phyloP scores from a whole-genome alignment of 768 basidiomycete genomes.

The Naganishia kalamii region DNA sequence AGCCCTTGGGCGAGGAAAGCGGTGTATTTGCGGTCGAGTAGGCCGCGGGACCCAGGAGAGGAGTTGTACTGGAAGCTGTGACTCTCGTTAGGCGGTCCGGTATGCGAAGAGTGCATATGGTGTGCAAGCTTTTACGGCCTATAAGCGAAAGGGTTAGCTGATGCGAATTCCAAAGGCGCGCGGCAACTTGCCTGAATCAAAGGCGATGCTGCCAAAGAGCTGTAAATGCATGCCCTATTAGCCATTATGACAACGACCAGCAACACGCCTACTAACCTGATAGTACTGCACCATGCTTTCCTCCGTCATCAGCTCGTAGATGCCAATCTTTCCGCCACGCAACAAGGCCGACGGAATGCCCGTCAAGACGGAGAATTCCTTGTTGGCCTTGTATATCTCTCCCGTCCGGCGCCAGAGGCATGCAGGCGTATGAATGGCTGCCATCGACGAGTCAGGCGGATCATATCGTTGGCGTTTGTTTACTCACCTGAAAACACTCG shows the following conservation, averaged over 20 bases:
- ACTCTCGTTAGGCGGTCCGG: constrained; percentile 33
- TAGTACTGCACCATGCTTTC: constrained; percentile 94
- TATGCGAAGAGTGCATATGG: constrained; percentile 39
- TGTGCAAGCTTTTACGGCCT: constrained; percentile 41
- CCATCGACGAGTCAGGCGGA: too few species aligned
- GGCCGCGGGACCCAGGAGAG: constrained; percentile 17
- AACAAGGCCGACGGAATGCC: constrained; percentile 58
- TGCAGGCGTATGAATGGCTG: constrained; percentile 93
- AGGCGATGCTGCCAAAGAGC: constrained; percentile 41
- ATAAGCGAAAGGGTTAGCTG: background rate
- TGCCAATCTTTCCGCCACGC: constrained; percentile 74
- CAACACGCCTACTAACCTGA: constrained; percentile 58
- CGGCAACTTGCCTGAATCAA: constrained; percentile 38
- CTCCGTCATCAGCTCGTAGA: constrained; percentile 98
- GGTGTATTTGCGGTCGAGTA: background rate
- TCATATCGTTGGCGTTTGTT: too few species aligned
- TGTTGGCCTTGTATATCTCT: constrained; percentile 97
- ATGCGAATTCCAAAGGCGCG: background rate
- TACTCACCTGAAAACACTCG: constrained; percentile 53
- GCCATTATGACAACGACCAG: background rate
- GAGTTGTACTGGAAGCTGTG: constrained; percentile 15
- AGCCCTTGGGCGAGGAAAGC: constrained; percentile 10
- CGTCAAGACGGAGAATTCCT: constrained; percentile 79
- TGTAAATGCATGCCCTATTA: background rate
- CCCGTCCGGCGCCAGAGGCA: constrained; percentile 95